These are phyloP conservation scores for Fomitopsis pinicola DNA, from an alignment of 1,284 basidiomycete species.

Conservation along the genomic window DNA sequence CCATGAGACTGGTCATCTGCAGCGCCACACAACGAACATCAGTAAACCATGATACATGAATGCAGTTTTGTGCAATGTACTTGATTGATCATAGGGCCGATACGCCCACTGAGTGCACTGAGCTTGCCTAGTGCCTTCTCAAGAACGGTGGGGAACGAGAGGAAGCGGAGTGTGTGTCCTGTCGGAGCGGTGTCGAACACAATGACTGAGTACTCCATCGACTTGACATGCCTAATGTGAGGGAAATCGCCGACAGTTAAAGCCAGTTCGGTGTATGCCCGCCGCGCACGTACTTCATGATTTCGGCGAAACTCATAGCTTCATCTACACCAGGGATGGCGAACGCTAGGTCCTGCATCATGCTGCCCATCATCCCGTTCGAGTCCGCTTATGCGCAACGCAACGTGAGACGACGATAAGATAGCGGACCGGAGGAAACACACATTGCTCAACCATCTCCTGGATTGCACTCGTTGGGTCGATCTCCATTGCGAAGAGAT, in stretches of 20 bases:
- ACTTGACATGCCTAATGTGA: constrained; percentile 88
- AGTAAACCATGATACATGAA: not conserved
- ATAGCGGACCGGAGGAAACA: constrained; percentile 4
- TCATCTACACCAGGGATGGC: constrained; percentile 99
- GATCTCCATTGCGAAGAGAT: constrained; percentile 99
- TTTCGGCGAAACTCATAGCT: constrained; percentile 99
- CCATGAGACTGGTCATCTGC: constrained; percentile 94
- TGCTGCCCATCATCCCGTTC: constrained; percentile 95
- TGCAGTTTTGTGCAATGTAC: constrained; percentile 29
- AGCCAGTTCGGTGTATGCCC: not conserved
- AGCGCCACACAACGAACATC: not conserved
- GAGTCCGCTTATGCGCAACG: constrained; percentile 61
- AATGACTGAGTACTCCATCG: constrained; percentile 99
- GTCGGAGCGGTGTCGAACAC: constrained; percentile 99
- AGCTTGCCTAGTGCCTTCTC: constrained; percentile 98
- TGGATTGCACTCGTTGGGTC: constrained; percentile 96
- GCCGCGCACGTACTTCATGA: constrained; percentile 86
- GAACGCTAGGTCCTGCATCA: constrained; percentile 99
- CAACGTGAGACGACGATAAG: not conserved
- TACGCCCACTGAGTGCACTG: constrained; percentile 84
- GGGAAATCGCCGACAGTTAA: not conserved
- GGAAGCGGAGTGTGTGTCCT: constrained; percentile 96
- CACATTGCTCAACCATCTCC: constrained; percentile 98
- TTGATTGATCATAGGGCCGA: constrained; percentile 97
- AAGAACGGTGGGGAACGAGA: constrained; percentile 96